A percentile compares a stretch with the other conserved stretches of the same genome.
Evolutionary conservation across 495 filamentous ascomycete species (phyloP).

Genomic region (Chaetomium tenue): DNA sequence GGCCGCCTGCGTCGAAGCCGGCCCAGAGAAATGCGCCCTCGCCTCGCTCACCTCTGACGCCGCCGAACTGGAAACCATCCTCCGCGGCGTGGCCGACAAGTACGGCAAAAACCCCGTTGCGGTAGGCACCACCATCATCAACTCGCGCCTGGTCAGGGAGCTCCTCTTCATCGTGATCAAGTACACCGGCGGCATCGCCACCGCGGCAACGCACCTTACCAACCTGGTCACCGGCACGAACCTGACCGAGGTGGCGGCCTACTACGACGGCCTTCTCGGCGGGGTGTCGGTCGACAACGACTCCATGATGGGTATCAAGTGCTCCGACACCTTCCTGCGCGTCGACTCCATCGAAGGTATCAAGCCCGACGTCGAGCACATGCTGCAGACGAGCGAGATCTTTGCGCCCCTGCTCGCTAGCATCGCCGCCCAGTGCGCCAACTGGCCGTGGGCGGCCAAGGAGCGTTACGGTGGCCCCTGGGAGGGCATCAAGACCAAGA

Average conservation of each 20-base stretch:
- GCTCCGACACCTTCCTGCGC: slow-evolving; percentile 3
- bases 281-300: slow-evolving; percentile 4
- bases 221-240: not conserved
- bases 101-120: not conserved
- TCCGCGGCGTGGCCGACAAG: not conserved
- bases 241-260: not conserved
- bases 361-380: not conserved
- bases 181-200: not conserved
- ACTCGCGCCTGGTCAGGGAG: not conserved
- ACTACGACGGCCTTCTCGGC: not conserved
- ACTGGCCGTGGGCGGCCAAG: slow-evolving; percentile 47
- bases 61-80: not conserved
- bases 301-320: slow-evolving; percentile 9
- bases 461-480: slow-evolving; percentile 45
- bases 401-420: slow-evolving; percentile 19
- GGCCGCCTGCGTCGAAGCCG: slow-evolving; percentile 5
- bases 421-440: slow-evolving; percentile 36
- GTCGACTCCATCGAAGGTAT: not conserved
- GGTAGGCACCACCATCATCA: not conserved
- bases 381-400: slow-evolving; percentile 10
- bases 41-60: not conserved
- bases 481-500: slow-evolving; percentile 41
- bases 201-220: not conserved
- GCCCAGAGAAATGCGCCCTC: slow-evolving; percentile 10
- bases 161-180: slow-evolving; percentile 5